Conservation (phyloP, 345 rosid genomes). For the Conringia planisiliqua region DNA sequence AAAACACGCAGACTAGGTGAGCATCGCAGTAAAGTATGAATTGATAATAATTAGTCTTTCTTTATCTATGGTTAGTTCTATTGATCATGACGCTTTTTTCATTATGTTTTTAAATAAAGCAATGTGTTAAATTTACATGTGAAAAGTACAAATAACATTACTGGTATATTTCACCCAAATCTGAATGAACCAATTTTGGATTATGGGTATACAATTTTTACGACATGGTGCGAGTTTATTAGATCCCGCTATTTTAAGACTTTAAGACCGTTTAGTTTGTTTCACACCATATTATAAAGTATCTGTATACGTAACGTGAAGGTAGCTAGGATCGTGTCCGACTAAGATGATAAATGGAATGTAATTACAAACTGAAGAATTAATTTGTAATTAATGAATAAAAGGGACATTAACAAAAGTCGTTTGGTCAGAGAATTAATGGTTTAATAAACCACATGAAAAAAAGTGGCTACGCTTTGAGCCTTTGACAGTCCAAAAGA, state of each 20-base stretch:
- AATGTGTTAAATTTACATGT: background rate
- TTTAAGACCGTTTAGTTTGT: background rate
- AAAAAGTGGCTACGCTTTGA: slow-evolving; percentile 29
- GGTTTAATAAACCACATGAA: slow-evolving; percentile 28
- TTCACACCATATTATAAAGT: background rate
- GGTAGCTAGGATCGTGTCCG: slow-evolving; percentile 55
- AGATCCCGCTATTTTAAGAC: background rate
- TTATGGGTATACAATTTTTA: background rate
- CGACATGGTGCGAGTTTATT: background rate
- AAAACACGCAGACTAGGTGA: background rate
- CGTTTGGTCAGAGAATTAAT: slow-evolving; percentile 25
- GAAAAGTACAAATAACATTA: background rate
- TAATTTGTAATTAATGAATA: background rate
- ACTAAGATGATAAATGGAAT: background rate
- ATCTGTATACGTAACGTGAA: slow-evolving; percentile 37
- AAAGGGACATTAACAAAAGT: slow-evolving; percentile 9
- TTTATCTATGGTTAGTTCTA: background rate
- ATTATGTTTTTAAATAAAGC: background rate
- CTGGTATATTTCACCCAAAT: background rate
- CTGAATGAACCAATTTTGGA: background rate
- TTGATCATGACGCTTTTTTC: background rate
- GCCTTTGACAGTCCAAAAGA: slow-evolving; percentile 33
- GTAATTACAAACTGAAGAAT: background rate
- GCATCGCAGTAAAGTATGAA: background rate
- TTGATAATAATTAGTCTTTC: background rate